Conservation (phyloP, 2,329 filamentous ascomycete genomes). For the Pseudogymnoascus sp. region DNA sequence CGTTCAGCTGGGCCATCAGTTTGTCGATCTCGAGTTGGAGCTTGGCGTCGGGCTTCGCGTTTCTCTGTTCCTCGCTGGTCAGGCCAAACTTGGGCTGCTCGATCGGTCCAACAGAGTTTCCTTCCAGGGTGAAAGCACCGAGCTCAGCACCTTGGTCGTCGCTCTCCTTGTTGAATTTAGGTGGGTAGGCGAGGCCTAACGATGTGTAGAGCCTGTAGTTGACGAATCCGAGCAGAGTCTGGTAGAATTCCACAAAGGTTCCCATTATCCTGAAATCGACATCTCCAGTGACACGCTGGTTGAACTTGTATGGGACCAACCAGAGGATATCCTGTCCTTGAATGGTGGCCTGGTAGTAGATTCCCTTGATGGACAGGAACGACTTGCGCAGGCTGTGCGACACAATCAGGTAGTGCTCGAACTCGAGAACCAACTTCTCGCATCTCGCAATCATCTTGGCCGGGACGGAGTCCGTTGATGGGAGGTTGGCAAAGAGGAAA, state of each 20-base stretch:
- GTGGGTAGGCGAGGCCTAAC: conserved; percentile 87
- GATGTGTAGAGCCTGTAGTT: conserved; percentile 93
- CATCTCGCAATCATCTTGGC: conserved; percentile 94
- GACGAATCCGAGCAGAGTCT: conserved; percentile 88
- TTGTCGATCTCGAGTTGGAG: conserved; percentile 62
- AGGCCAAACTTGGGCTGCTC: conserved; percentile 48
- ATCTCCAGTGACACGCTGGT: conserved; percentile 86
- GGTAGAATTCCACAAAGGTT: conserved; percentile 98
- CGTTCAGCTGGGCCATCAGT: conserved; percentile 60
- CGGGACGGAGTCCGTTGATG: conserved; percentile 80
- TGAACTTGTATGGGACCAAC: conserved; percentile 97
- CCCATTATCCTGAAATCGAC: conserved; percentile 99
- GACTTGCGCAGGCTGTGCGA: conserved; percentile 90
- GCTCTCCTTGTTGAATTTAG: conserved; percentile 80
- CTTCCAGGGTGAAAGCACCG: conserved; percentile 84
- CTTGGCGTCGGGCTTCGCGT: conserved; percentile 50
- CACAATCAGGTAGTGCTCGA: conserved; percentile 93
- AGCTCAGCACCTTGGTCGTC: conserved; percentile 88
- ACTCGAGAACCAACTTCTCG: conserved; percentile 88
- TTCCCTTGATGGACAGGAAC: conserved; percentile 97
- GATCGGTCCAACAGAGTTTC: conserved; percentile 52
- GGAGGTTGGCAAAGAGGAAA: conserved; percentile 94
- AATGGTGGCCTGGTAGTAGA: conserved; percentile 97
- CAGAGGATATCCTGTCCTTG: conserved; percentile 95
- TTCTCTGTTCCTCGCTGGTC: conserved; percentile 37